A percentile compares a stretch with the other conserved stretches of the same genome.
Conservation (phyloP, 768 basidiomycete genomes). For the Leccinellum luteum region DNA sequence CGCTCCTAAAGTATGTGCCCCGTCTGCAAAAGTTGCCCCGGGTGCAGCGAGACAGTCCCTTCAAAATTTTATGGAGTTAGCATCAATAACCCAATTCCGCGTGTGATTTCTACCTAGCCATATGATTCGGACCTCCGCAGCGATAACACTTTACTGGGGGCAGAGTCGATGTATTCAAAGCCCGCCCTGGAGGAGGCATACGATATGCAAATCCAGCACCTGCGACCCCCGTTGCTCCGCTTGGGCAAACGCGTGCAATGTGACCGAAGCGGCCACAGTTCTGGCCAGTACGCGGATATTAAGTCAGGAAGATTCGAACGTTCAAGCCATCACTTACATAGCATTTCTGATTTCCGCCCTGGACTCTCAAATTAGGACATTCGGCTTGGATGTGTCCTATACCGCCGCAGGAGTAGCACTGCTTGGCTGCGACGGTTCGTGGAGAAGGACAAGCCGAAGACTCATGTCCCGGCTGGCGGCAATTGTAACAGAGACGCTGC, state of each 20-base stretch:
- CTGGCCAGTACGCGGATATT: conserved; percentile 33
- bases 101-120: conserved; percentile 57
- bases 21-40: conserved; percentile 48
- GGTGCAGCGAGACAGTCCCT: conserved; percentile 84
- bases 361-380: conserved; percentile 76
- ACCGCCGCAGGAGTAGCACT: conserved; percentile 92
- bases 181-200: conserved; percentile 70
- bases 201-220: conserved; percentile 59
- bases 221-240: conserved; percentile 37
- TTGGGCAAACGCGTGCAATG: conserved; percentile 74
- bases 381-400: conserved; percentile 90
- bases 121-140: conserved; percentile 86
- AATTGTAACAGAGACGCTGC: conserved; percentile 91
- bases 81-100: neutral
- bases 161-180: conserved; percentile 69
- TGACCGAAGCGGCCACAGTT: conserved; percentile 83
- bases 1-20: conserved; percentile 38
- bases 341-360: conserved; percentile 72
- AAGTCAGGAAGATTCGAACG: neutral
- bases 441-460: conserved; percentile 85
- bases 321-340: conserved; percentile 53
- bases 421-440: conserved; percentile 77
- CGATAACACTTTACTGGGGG: conserved; percentile 87
- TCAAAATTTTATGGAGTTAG: conserved; percentile 9
- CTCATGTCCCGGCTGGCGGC: conserved; percentile 92